A percentile compares a stretch with the other conserved stretches of the same genome.
phyloP scores from a whole-genome alignment of 257 asterid species.

The Plectranthus barbatus region DNA sequence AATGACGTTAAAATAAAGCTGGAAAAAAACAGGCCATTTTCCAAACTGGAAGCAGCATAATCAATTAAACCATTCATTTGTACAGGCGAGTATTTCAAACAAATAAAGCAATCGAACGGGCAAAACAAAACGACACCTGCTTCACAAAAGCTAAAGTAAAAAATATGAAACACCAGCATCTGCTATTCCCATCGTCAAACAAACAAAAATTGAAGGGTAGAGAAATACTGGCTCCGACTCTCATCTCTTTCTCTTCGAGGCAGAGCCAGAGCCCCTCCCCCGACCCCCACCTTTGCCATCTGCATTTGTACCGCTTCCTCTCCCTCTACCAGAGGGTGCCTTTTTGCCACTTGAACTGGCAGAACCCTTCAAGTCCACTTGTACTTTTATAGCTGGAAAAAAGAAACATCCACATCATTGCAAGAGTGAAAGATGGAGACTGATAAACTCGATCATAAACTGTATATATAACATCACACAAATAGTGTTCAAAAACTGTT shows the following conservation, averaged over 20 bases:
- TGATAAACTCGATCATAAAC: not conserved
- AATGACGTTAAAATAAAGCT: not conserved
- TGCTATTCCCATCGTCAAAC: not conserved
- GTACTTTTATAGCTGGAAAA: constrained; percentile 52
- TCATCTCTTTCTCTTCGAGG: constrained; percentile 77
- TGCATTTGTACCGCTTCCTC: constrained; percentile 32
- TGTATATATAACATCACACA: too few relatives aligned
- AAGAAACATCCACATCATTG: not conserved
- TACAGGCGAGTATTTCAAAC: not conserved
- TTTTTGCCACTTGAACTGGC: constrained; percentile 48
- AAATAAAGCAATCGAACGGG: not conserved
- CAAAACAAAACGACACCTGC: not conserved
- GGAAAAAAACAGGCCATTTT: not conserved
- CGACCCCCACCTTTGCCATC: constrained; percentile 36
- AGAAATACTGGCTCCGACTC: not conserved
- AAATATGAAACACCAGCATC: not conserved
- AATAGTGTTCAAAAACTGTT: too few relatives aligned
- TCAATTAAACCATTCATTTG: not conserved
- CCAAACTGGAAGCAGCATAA: not conserved
- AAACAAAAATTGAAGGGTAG: not conserved
- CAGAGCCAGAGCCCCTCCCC: constrained; percentile 46
- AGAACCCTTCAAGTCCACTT: constrained; percentile 69
- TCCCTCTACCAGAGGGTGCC: constrained; percentile 54
- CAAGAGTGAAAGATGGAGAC: not conserved
- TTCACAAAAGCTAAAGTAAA: not conserved